Conservation (phyloP, 2,329 filamentous ascomycete species). For the Cladobotryum protrusum region DNA sequence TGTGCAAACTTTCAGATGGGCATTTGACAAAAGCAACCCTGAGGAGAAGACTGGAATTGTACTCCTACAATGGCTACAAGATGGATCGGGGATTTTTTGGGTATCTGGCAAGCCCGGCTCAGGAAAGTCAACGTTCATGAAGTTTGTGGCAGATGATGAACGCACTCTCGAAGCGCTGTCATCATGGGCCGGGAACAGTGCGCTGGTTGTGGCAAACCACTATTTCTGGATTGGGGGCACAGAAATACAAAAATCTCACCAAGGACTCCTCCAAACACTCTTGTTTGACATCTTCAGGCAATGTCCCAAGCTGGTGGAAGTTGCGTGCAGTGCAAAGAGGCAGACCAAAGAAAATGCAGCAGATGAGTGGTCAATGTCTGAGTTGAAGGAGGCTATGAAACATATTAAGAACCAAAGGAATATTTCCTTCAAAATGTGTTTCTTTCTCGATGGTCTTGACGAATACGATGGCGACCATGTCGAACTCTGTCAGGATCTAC, state of each 20-base stretch:
- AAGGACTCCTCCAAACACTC: constrained; percentile 27
- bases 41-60: too few species aligned
- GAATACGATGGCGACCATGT: constrained; percentile 15
- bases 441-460: constrained; percentile 23
- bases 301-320: constrained; percentile 4
- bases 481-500: background rate
- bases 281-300: constrained; percentile 24
- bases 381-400: background rate
- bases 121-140: constrained; percentile 39
- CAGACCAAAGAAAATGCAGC: background rate
- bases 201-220: constrained; percentile 21
- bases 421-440: constrained; percentile 10
- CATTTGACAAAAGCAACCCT: too few species aligned
- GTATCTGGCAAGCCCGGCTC: constrained; percentile 35
- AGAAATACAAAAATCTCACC: constrained; percentile 25
- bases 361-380: background rate
- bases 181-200: constrained; percentile 22
- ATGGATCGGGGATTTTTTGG: constrained; percentile 20
- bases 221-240: constrained; percentile 32
- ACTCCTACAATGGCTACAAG: constrained; percentile 20
- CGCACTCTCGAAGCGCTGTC: constrained; percentile 15
- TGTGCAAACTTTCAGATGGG: too few species aligned
- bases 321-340: constrained; percentile 10
- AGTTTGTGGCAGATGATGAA: constrained; percentile 21
- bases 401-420: background rate